phyloP scores from a whole-genome alignment of 306 rosid genomes.

The Vigna trinervia region DNA sequence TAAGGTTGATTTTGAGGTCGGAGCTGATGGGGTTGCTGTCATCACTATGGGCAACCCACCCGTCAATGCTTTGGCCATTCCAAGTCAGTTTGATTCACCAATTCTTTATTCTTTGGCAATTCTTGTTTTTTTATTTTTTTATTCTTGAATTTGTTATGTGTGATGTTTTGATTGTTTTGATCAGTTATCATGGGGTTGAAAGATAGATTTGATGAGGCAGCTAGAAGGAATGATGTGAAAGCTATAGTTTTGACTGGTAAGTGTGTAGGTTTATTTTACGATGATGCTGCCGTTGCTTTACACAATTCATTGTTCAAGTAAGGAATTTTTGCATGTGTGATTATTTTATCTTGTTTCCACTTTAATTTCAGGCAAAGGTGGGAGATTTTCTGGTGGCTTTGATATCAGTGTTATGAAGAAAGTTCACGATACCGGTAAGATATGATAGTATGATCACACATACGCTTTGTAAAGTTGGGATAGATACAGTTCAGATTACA shows the following conservation, averaged over 20 bases:
- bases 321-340: neutral
- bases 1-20: conserved; percentile 83
- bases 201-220: conserved; percentile 79
- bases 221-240: conserved; percentile 78
- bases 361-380: conserved; percentile 73
- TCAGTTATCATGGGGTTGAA: conserved; percentile 71
- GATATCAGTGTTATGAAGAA: conserved; percentile 89
- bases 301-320: neutral
- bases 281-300: conserved; percentile 26
- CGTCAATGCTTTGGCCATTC: conserved; percentile 85
- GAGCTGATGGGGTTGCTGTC: conserved; percentile 89
- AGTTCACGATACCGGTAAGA: conserved; percentile 85
- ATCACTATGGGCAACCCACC: conserved; percentile 90
- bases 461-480: neutral
- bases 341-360: neutral
- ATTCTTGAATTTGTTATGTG: neutral
- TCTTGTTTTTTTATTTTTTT: neutral
- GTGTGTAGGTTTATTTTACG: neutral
- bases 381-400: conserved; percentile 91
- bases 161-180: conserved; percentile 18
- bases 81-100: conserved; percentile 50
- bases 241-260: conserved; percentile 93
- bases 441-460: neutral
- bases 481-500: neutral
- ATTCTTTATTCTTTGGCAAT: neutral